These are phyloP conservation scores for Alternaria incomplexa DNA, from an alignment of 2,329 filamentous ascomycete species.

Conservation along the genomic window DNA sequence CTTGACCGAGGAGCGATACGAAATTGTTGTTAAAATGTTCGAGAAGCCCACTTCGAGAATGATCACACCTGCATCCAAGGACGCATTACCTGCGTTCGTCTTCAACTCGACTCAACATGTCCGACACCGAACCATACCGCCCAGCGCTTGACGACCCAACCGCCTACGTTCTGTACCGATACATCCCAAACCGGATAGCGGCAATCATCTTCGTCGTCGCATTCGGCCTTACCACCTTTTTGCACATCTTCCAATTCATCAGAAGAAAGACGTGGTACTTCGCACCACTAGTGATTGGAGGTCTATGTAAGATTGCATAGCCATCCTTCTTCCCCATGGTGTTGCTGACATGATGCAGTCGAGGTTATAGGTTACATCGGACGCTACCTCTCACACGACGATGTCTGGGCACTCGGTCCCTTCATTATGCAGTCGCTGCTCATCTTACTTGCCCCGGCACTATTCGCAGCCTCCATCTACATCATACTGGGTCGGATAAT, in stretches of 20 bases:
- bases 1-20: not conserved
- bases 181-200: slow-evolving; percentile 52
- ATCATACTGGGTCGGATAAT: slow-evolving; percentile 58
- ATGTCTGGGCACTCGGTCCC: slow-evolving; percentile 46
- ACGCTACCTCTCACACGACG: slow-evolving; percentile 49
- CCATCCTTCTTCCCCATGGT: not conserved
- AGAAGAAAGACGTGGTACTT: slow-evolving; percentile 58
- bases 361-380: slow-evolving; percentile 60
- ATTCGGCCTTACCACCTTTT: slow-evolving; percentile 51
- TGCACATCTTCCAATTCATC: slow-evolving; percentile 52
- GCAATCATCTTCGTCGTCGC: slow-evolving; percentile 56
- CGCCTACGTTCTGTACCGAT: slow-evolving; percentile 34
- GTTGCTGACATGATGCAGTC: slow-evolving; percentile 42
- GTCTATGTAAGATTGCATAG: slow-evolving; percentile 50
- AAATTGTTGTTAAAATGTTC: not conserved
- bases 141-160: slow-evolving; percentile 23
- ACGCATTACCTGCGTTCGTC: not conserved
- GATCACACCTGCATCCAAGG: not conserved
- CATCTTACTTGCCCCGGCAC: slow-evolving; percentile 53
- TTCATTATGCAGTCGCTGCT: slow-evolving; percentile 54
- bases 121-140: not conserved
- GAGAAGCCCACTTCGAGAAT: not conserved
- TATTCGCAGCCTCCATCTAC: slow-evolving; percentile 58
- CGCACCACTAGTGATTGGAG: slow-evolving; percentile 58
- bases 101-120: not conserved